Evolutionary conservation across 106 monocot genomes (phyloP).

Genomic region (Xerophyta viscosa): DNA sequence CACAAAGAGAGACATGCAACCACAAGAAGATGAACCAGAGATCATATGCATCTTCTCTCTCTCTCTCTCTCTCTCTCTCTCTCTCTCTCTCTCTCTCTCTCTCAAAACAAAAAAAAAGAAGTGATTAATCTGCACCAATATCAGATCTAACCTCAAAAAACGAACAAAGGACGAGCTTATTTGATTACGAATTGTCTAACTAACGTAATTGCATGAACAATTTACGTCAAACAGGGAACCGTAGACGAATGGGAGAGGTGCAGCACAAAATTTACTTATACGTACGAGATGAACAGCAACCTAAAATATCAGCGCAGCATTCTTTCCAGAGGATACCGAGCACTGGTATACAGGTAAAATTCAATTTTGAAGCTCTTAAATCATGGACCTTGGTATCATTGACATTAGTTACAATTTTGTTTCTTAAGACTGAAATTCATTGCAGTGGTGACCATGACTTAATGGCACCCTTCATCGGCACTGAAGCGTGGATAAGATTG

Average conservation of each 20-base stretch:
- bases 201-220: not conserved
- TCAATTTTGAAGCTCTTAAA: not conserved
- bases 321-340: constrained; percentile 40
- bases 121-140: no score
- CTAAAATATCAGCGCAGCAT: constrained; percentile 34
- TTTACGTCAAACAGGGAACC: constrained; percentile 6
- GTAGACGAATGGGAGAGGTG: constrained; percentile 10
- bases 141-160: not conserved
- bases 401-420: not conserved
- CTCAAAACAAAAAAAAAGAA: no score
- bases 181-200: no score
- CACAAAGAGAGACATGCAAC: no score
- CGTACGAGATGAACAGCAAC: constrained; percentile 6
- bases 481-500: constrained; percentile 50
- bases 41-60: no score
- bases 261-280: not conserved
- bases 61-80: no score
- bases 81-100: no score
- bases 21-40: no score
- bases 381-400: not conserved
- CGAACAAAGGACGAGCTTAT: no score
- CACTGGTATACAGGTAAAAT: constrained; percentile 40
- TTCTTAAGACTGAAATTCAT: not conserved
- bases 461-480: constrained; percentile 24
- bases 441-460: constrained; percentile 69